Evolutionary conservation across 345 rosid species (phyloP), one percentile per base, ranked within the genome.

Genomic region (Ailanthus altissimus): DNA sequence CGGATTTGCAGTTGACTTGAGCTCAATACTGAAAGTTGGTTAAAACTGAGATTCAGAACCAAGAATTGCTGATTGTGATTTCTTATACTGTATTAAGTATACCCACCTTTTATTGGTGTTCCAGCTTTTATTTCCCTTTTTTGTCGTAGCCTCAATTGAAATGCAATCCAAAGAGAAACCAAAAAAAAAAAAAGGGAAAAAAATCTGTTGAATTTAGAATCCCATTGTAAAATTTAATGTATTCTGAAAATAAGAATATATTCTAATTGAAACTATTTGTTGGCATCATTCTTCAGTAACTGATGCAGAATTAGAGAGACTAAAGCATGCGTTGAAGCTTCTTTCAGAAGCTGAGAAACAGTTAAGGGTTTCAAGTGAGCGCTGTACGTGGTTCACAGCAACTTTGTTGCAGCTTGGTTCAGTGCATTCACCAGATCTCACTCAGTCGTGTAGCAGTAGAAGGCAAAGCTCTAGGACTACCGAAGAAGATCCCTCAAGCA

Each of bases 281-380:
- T 70, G 76, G 79, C 25, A 46, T 50, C n/a, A 46, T 76, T 82
- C 65, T 81, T 72, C 80, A 96, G 99, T 93, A 86, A 86, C 83
- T 73, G 99, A 92, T 72, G 88, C 88, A 15, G 98, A 96, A 80
- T 75, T 92, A 84, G 97, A 88, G 83, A 92, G 91, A 72, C 77
- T 96, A 75, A 96, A 96, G 87, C 96, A 87, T 88, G 94, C 99
- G 57, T 82, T 96, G 78, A 96, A 90, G 90, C 98, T 96, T 84
- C 98, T 96, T 68, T 93, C 98, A 1, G 98, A 93, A 76, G 93
- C 99, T 16, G 97, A 93, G 92, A 96, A 91, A 81, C 99, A 92
- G 80, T 83, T 96, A 58, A 78, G 97, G 72, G 88, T 89, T 78
- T 90, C 98, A 64, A 96, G 84, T 77, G 99, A 96, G 80, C 97